Evolutionary conservation across 352 stramenopile species (phyloP), one percentile per base, ranked within the genome.

Genomic region (Phytophthora europaea): DNA sequence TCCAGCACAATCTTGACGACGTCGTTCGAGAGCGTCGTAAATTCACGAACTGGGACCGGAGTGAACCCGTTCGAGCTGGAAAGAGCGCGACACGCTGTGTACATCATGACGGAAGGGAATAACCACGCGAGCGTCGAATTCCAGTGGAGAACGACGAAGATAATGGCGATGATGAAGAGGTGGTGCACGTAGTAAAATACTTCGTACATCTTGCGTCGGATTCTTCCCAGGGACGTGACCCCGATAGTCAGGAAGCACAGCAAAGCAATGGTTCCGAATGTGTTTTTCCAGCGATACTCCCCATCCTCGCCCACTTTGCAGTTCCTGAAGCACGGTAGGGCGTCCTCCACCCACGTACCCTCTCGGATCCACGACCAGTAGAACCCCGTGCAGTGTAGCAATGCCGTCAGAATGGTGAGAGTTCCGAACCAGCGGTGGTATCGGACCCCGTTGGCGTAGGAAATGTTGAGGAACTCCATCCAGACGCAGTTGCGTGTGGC

Each of bases 381-480:
- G 58, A 68, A 87, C 9, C 54, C 56, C 16, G 36, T 33, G 16
- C 54, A 69, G 16, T 87, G 80, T 4, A 76, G 18, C 16, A 87
- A 23, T 1, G 68, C 67, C 15, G 67, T 75, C 40, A 75, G 31
- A 23, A 87, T 65, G 1, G 75, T 76, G 0, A 69, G 52, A 16
- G 76, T 63, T 18, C 74, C 80, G n/a, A 80, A 52, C 72, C 78
- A 84, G 26, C 75, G 70, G 20, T 87, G 80, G 60, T 87, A 87
- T 59, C 79, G 78, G 23, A 87, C 53, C 1, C 38, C 75, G 33
- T 83, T 81, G 0, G 77, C 75, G 59, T 81, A 84, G 47, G 80
- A 83, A 38, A 87, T 77, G 40, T 78, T 80, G 58, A 87, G 45
- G 16, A 82, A 83, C 20, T 84, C 77, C 77, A 84, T 84, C 80